Evolutionary conservation across 306 rosid species (phyloP), one percentile per base, ranked within the genome.

Genomic region (Lablab purpureus): DNA sequence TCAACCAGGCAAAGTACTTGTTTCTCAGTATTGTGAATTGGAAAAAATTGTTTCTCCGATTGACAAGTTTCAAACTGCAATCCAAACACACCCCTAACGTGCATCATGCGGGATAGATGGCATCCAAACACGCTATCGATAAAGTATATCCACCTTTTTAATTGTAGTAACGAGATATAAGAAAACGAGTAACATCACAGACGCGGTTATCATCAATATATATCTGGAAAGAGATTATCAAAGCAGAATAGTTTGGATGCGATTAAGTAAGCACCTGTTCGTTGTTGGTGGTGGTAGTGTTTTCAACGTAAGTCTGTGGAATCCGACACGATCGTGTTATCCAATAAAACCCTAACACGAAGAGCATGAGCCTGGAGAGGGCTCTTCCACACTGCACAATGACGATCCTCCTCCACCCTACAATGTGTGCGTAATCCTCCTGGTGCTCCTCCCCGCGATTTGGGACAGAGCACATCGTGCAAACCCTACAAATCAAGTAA

Each of bases 301-400:
- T 89, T 58, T 85, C 73, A 14, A 10, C 2, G 28, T 32, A 60
- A 13, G 52, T 4, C 41, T 30, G 28, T 0, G 85, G 82, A 83
- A 79, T 56, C 25, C 75, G 81, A 76, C 78, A 58, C 0, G 81
- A 81, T 63, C 82, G 86, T 6, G 58, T 18, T 79, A 94, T 92
- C 99, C 97, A 92, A 89, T 92, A 94, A 82, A 94, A 94, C 75
- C 99, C 99, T 36, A 94, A 28, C 59, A 92, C 40, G 71, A 91
- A 87, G 32, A 94, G 91, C 87, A 94, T 21, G 45, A 56, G 51
- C 83, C 99, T 94, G 25, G 97, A 71, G 17, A 91, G 80, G 18
- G 83, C 81, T 65, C 82, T 88, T 63, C 99, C 97, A 49, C 87
- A 83, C 76, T 50, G 77, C 36, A 89, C 85, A 58, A 91, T 90